Percentiles rank a stretch among this genome's conserved stretches.
Conservation (phyloP, 2,329 filamentous ascomycete genomes). For the Cordyceps farinosa region DNA sequence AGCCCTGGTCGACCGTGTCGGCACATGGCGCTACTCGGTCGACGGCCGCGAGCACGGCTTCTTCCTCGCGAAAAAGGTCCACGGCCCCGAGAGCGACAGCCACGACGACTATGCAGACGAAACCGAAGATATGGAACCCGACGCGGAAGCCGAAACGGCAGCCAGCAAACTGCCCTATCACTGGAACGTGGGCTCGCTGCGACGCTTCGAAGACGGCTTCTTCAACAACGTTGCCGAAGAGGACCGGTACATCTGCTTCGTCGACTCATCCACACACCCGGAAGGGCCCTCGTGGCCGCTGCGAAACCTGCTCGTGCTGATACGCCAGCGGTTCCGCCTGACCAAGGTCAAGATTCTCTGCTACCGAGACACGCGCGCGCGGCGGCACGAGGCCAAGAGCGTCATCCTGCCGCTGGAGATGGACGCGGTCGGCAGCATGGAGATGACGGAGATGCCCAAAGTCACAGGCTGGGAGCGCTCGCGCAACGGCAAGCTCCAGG, state of each 20-base stretch:
- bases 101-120: constrained; percentile 10
- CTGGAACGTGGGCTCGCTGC: constrained; percentile 76
- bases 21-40: constrained; percentile 80
- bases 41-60: constrained; percentile 88
- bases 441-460: constrained; percentile 66
- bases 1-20: constrained; percentile 74
- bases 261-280: constrained; percentile 86
- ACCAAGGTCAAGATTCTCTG: constrained; percentile 79
- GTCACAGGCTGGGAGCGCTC: constrained; percentile 95
- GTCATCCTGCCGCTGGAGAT: constrained; percentile 68
- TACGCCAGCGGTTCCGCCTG: constrained; percentile 77
- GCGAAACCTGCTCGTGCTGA: constrained; percentile 80
- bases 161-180: constrained; percentile 54
- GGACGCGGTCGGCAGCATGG: constrained; percentile 43
- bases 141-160: constrained; percentile 49
- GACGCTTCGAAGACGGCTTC: constrained; percentile 80
- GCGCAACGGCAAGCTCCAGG: constrained; percentile 69
- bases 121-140: constrained; percentile 32
- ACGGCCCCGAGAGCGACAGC: constrained; percentile 31
- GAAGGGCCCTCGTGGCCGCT: constrained; percentile 90
- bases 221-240: constrained; percentile 69
- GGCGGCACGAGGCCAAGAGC: constrained; percentile 76
- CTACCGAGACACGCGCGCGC: constrained; percentile 78
- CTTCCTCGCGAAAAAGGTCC: constrained; percentile 82
- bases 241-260: constrained; percentile 81